Base-by-base conservation (phyloP, 345 rosid genomes). In the Sisymbrium irio region DNA sequence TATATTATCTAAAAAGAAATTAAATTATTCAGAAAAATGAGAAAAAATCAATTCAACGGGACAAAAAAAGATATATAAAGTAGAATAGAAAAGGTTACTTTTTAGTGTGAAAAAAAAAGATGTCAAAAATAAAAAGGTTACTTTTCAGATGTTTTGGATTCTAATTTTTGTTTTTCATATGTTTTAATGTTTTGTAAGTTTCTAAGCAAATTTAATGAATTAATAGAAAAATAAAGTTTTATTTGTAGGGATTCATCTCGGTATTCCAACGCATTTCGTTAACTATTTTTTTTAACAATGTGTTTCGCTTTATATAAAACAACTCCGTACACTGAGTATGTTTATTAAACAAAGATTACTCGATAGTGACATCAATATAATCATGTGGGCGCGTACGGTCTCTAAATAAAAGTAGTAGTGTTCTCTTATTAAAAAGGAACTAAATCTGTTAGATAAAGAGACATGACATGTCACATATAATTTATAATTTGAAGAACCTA, bases 401-500 rank as follows among this genome's bases (percentile, higher is more conserved):
- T 40, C 53, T 42, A 42, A 10, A 62, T 62, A 42, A 55, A 62
- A 15, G 35, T 9, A 13, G 0, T 9, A 25, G 0, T 10, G 12
- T 40, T 25, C 19, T 15, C 22, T 25, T 41, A 28, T 41, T 25
- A 40, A 41, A 55, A 62, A 42, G 33, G 40, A 42, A 63, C 53
- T 42, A 62, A 62, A 25, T 62, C 17, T 62, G 54, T 45, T 28
- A 17, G 28, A 45, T 8, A 45, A 30, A 46, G n/a, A 0, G 28
- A 17, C 40, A 63, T 30, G 60, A 54, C 59, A 28, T 54, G 59
- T 54, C 59, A 54, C 37, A 28, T 62, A n/a, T 64, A 15, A 19
- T 27, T 9, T 30, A 63, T 64, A 64, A 28, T 44, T 63, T 44
- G n/a, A 63, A 9, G 53, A 30, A 30, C 39, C 40, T n/a, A 42